Percentiles rank a stretch among this genome's conserved stretches.
Evolutionary conservation across 331 rosid genomes (phyloP).

Genomic region (Acacia pycnantha): DNA sequence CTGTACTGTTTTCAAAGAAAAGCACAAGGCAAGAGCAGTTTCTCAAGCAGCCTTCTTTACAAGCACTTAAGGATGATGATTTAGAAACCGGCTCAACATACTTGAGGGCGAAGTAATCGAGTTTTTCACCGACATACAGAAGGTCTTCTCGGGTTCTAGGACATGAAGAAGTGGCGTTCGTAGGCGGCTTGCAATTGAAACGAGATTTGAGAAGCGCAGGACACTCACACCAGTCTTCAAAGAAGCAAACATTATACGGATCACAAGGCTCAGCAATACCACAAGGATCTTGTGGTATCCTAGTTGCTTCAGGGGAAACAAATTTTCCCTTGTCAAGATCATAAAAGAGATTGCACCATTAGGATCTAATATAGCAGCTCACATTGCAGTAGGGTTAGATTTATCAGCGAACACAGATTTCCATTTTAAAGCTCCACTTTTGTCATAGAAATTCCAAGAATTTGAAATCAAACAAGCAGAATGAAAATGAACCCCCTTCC

Average conservation of each 20-base stretch:
- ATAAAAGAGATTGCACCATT: constrained; percentile 61
- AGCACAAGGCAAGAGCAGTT: constrained; percentile 83
- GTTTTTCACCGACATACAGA: constrained; percentile 54
- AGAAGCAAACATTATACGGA: constrained; percentile 59
- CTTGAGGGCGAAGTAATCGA: constrained; percentile 70
- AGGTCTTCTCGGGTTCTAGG: constrained; percentile 45
- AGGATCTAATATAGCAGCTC: constrained; percentile 69
- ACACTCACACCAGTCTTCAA: constrained; percentile 70
- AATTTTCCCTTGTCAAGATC: constrained; percentile 51
- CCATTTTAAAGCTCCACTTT: constrained; percentile 50
- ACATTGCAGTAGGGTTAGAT: constrained; percentile 48
- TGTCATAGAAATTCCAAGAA: constrained; percentile 73
- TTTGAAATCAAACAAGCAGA: constrained; percentile 55
- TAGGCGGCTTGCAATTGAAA: constrained; percentile 58
- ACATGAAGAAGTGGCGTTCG: constrained; percentile 49
- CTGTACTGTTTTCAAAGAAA: constrained; percentile 75
- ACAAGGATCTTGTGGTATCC: constrained; percentile 67
- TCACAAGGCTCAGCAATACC: constrained; percentile 79
- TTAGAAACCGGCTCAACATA: constrained; percentile 56
- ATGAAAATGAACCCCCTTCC: constrained; percentile 51
- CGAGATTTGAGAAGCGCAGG: constrained; percentile 66
- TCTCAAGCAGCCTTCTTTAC: constrained; percentile 61
- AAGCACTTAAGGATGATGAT: constrained; percentile 48
- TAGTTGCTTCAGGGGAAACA: constrained; percentile 38
- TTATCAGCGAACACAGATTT: constrained; percentile 46